Evolutionary conservation across 257 asterid species (phyloP).

Genomic region (Plantago major): DNA sequence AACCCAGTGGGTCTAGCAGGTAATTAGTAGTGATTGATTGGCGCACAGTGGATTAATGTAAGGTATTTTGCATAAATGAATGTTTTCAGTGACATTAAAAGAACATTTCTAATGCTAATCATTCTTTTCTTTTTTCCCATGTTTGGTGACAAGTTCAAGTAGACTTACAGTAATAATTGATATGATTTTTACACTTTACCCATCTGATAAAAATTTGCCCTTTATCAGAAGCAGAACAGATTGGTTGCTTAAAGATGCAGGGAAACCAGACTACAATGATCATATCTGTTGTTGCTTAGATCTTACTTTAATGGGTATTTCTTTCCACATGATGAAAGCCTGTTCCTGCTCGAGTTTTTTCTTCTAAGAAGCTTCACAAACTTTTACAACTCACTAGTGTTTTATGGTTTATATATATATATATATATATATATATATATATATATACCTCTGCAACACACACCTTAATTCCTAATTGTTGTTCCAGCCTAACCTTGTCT

Average conservation of each 20-base stretch:
- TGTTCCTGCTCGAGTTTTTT: too few species aligned
- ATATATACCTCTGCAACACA: too few species aligned
- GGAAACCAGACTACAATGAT: conserved; percentile 20
- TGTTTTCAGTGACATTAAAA: background rate
- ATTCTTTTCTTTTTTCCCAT: background rate
- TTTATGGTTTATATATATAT: too few species aligned
- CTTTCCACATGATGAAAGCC: background rate
- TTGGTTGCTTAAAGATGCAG: conserved; percentile 41
- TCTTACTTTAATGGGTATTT: conserved; percentile 22
- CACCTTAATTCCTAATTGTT: too few species aligned
- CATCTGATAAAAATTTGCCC: background rate
- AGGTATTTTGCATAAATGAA: background rate
- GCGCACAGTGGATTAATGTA: background rate
- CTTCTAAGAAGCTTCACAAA: too few species aligned
- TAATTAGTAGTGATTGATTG: background rate
- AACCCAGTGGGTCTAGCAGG: too few species aligned
- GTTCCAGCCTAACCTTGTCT: too few species aligned
- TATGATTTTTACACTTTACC: background rate
- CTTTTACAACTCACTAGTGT: too few species aligned
- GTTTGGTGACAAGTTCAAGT: too few species aligned
- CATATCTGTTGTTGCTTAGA: conserved; percentile 32
- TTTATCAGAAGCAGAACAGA: conserved; percentile 19
- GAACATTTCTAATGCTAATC: background rate
- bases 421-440: too few species aligned
- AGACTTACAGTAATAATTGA: too few species aligned